Percentiles rank a stretch among this genome's conserved stretches.
These are phyloP conservation scores for Colletotrichum lupini DNA, from an alignment of 2,329 filamentous ascomycete genomes.

Conservation along the genomic window DNA sequence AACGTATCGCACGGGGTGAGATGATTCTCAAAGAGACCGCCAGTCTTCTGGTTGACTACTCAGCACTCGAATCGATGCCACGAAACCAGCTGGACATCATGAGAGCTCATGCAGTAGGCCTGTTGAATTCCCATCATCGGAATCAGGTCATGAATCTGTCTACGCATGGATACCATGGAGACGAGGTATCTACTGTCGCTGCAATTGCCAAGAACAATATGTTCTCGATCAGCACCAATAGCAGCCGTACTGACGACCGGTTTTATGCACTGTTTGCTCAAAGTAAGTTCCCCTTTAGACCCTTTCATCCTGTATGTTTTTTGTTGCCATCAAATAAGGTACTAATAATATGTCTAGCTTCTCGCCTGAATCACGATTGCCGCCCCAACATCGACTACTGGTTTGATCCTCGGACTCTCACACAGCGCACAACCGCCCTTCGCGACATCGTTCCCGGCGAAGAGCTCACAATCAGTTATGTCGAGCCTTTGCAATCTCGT, in stretches of 20 bases:
- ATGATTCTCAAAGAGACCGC: not conserved
- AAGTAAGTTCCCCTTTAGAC: not conserved
- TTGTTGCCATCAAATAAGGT: not conserved
- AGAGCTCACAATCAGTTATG: conserved; percentile 56
- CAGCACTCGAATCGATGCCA: not conserved
- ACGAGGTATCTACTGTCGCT: not conserved
- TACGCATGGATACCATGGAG: not conserved
- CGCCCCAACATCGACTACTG: conserved; percentile 56
- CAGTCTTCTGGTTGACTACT: not conserved
- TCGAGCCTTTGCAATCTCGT: conserved; percentile 48
- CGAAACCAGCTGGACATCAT: not conserved
- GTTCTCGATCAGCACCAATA: not conserved
- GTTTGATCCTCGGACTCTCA: conserved; percentile 50
- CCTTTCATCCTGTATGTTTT: not conserved
- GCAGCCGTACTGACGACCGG: not conserved
- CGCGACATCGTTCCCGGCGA: conserved; percentile 53
- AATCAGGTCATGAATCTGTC: not conserved
- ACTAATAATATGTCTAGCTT: conserved; percentile 39
- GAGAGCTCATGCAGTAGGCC: not conserved
- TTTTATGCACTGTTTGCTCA: not conserved
- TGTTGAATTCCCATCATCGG: not conserved
- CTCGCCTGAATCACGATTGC: conserved; percentile 58
- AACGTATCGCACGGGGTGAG: not conserved
- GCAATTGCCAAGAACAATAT: not conserved
- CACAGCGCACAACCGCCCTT: conserved; percentile 51